A percentile compares a stretch with the other conserved stretches of the same genome.
Evolutionary conservation across 2,329 filamentous ascomycete genomes (phyloP).

Genomic region (Claviceps capensis): DNA sequence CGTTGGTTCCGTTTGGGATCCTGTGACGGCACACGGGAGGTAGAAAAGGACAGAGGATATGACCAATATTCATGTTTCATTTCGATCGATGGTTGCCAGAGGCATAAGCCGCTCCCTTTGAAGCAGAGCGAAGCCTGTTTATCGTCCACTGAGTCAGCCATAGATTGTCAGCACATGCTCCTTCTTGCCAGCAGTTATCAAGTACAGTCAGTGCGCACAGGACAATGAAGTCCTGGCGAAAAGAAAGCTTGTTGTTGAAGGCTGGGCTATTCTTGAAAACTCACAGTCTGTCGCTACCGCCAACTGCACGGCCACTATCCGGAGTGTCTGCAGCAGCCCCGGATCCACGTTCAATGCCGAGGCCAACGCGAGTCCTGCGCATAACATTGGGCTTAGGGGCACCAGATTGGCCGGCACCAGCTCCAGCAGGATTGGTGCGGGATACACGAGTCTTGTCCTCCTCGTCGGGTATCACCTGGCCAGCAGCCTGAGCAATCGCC

Average conservation of each 20-base stretch:
- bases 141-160: conserved; percentile 75
- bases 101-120: conserved; percentile 47
- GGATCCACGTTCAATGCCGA: conserved; percentile 55
- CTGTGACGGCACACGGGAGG: conserved; percentile 5
- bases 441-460: conserved; percentile 64
- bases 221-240: conserved; percentile 74
- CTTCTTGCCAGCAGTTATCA: conserved; percentile 60
- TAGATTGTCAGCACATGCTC: conserved; percentile 55
- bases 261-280: conserved; percentile 42
- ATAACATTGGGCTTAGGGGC: conserved; percentile 59
- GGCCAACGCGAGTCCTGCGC: conserved; percentile 47
- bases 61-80: conserved; percentile 15
- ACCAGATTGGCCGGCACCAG: conserved; percentile 49
- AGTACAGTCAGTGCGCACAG: conserved; percentile 72
- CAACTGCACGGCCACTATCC: conserved; percentile 61
- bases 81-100: conserved; percentile 24
- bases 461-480: conserved; percentile 51
- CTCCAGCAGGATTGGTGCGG: conserved; percentile 51
- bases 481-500: conserved; percentile 70
- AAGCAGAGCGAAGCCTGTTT: conserved; percentile 75
- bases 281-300: conserved; percentile 92
- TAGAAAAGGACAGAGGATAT: background rate
- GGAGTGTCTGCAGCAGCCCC: conserved; percentile 49
- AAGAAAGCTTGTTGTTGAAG: conserved; percentile 34
- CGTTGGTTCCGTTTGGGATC: conserved; percentile 4